Evolutionary conservation across 164 flowering plant species (phyloP).

Genomic region (Kingdonia uniflora): DNA sequence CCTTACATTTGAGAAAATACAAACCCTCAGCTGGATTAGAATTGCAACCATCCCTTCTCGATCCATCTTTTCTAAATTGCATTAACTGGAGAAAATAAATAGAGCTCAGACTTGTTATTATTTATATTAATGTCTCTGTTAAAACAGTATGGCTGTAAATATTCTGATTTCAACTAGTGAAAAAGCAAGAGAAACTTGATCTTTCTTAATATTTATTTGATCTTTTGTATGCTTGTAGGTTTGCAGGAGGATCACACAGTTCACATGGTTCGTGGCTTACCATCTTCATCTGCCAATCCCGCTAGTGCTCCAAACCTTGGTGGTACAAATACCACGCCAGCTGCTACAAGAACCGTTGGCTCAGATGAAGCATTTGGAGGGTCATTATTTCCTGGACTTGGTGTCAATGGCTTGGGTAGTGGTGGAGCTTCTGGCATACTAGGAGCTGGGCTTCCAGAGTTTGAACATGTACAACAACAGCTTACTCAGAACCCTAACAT

Average conservation of each 20-base stretch:
- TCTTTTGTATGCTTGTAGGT: constrained; percentile 25
- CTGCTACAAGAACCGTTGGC: constrained; percentile 21
- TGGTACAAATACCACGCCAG: constrained; percentile 21
- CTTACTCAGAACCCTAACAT: constrained; percentile 80
- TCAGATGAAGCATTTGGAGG: constrained; percentile 38
- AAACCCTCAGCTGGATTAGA: too few species aligned
- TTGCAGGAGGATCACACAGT: constrained; percentile 78
- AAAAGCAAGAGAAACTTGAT: neutral
- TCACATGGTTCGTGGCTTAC: constrained; percentile 72
- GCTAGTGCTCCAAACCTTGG: constrained; percentile 30
- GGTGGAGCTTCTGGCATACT: constrained; percentile 43
- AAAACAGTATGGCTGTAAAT: too few species aligned
- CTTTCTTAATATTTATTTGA: neutral
- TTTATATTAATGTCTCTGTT: too few species aligned
- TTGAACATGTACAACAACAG: constrained; percentile 81
- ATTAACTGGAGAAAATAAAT: too few species aligned
- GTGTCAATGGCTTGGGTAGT: constrained; percentile 39
- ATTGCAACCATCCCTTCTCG: too few species aligned
- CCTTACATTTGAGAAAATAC: too few species aligned
- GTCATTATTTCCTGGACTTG: constrained; percentile 58
- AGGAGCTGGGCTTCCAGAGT: constrained; percentile 66
- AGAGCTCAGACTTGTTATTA: too few species aligned
- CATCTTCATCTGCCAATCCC: constrained; percentile 33
- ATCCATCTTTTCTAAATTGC: too few species aligned
- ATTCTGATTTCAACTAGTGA: too few species aligned